Evolutionary conservation across 805 yeast genomes (phyloP).

Genomic region (Pichia paraexigua): DNA sequence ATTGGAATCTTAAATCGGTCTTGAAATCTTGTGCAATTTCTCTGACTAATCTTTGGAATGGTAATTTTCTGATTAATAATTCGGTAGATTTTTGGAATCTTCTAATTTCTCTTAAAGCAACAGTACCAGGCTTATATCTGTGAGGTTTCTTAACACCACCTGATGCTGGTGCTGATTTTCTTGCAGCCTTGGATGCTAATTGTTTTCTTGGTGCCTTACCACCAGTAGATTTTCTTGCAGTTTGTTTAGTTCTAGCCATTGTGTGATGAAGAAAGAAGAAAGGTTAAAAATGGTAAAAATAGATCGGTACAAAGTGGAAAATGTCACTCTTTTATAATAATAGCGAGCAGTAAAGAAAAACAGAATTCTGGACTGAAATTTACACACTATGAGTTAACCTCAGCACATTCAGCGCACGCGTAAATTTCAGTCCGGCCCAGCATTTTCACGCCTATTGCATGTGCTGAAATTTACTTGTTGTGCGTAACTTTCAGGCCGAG

Average conservation of each 20-base stretch:
- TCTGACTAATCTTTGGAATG: constrained; percentile 94
- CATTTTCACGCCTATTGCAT: background rate
- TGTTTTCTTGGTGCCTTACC: constrained; percentile 96
- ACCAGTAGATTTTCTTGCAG: constrained; percentile 92
- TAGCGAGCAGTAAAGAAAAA: background rate
- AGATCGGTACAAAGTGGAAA: background rate
- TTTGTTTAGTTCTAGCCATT: constrained; percentile 93
- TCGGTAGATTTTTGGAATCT: constrained; percentile 96
- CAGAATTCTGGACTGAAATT: background rate
- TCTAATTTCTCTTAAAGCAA: constrained; percentile 94
- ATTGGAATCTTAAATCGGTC: constrained; percentile 92
- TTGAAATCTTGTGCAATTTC: constrained; percentile 94
- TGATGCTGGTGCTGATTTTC: constrained; percentile 86
- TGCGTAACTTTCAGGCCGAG: background rate
- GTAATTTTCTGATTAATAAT: constrained; percentile 88
- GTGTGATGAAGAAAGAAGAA: constrained; percentile 5
- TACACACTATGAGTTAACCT: background rate
- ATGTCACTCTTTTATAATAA: background rate
- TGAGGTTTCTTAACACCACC: constrained; percentile 94
- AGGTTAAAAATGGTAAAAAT: background rate
- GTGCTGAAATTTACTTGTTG: background rate
- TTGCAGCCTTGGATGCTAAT: constrained; percentile 85
- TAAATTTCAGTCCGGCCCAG: background rate
- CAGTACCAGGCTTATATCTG: constrained; percentile 97
- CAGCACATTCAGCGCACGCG: background rate